Conservation (phyloP, 176 grass and related monocot genomes). For the Rhynchospora breviuscula region DNA sequence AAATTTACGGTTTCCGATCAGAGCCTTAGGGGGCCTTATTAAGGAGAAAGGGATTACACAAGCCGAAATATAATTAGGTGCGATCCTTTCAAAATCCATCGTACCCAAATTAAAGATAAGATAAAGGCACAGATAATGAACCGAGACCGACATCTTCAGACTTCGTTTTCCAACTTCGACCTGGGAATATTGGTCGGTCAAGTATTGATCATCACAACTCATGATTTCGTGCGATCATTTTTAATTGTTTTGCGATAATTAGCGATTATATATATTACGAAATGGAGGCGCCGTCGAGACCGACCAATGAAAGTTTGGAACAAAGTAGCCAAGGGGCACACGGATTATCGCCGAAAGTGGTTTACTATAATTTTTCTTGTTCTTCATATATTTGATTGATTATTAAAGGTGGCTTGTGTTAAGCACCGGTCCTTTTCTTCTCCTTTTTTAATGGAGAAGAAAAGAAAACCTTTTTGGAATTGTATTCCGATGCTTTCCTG, state of each 20-base stretch:
- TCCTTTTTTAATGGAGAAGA: background rate
- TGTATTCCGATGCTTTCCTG: background rate
- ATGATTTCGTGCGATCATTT: background rate
- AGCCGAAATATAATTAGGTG: background rate
- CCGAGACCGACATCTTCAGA: background rate
- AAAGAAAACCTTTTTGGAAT: background rate
- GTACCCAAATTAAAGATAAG: background rate
- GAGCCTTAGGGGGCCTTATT: background rate
- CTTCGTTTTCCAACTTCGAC: background rate
- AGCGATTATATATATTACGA: background rate
- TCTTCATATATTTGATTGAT: background rate
- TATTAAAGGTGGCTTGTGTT: background rate
- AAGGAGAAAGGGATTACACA: background rate
- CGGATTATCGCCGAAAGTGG: background rate
- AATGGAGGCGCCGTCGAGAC: background rate
- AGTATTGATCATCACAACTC: background rate
- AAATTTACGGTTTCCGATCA: too few relatives aligned
- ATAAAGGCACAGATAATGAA: background rate
- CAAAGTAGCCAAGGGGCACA: background rate
- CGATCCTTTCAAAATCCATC: background rate
- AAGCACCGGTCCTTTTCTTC: conserved; percentile 1
- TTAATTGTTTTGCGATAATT: conserved; percentile 1
- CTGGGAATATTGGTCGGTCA: background rate
- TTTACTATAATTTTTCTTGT: background rate
- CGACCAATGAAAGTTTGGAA: background rate